Base-by-base conservation (phyloP, 1,139 yeast species). In the Diutina rugosa region DNA sequence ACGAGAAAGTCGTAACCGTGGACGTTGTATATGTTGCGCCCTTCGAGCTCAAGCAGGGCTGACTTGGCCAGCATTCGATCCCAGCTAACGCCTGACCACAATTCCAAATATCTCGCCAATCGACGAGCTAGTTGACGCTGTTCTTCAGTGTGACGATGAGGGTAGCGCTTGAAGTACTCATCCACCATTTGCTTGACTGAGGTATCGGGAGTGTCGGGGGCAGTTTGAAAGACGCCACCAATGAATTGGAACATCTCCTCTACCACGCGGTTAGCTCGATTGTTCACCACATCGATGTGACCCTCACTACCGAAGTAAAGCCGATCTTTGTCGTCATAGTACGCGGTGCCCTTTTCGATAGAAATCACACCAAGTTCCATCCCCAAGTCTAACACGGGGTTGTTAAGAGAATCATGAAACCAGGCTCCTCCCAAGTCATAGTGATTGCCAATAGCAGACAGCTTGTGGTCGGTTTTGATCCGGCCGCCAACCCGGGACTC, bases 381-480 rank as follows among this genome's bases (percentile, higher is more conserved):
- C n/a, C 72, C 63, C 45, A 73, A 72, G 46, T 65, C 60, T 49
- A 76, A 67, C 8, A 87, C 74, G 6, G 76, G 76, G 64, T 90
- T 90, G 51, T 79, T 75, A 55, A 89, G 70, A 0, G 90, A 81
- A 63, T 89, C 96, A 65, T 90, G 97, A 63, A 87, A 86, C 97
- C 97, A 90, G 4, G 91, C 81, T 0, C 95, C 96, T 0, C 97
- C 97, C 26, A 89, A 62, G 67, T 90, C 97, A 64, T 85, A 85
- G 6, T 63, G 57, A 29, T 64, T 63, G 0, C 77, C 78, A 10
- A 72, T 57, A 55, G 68, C 68, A 14, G 76, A 71, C 51, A 65
- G 63, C 1, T 63, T 60, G 21, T 65, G 61, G 56, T 70, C 69
- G n/a, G 71, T 63, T 53, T 61, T 59, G 55, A 78, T 65, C 55